Evolutionary conservation across 352 stramenopile species (phyloP).

Genomic region (Phytophthora cactorum): DNA sequence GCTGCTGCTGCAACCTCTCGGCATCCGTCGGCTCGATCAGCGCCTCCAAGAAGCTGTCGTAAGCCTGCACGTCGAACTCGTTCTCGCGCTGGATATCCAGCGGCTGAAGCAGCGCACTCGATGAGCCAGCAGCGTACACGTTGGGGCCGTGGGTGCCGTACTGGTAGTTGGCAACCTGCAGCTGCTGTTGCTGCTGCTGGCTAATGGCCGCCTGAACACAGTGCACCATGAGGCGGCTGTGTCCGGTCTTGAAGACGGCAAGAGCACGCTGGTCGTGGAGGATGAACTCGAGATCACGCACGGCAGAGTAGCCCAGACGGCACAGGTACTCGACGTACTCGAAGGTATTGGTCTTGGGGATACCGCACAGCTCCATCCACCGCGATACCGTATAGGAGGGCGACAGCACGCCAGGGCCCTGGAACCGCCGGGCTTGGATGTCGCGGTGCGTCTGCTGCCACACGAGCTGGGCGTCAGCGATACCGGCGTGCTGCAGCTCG

Average conservation of each 20-base stretch:
- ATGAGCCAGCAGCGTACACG: conserved; percentile 42
- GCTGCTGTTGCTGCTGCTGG: conserved; percentile 33
- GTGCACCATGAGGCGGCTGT: conserved; percentile 53
- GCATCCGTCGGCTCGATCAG: conserved; percentile 52
- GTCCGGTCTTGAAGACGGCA: conserved; percentile 49
- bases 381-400: conserved; percentile 57
- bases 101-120: conserved; percentile 54
- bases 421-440: conserved; percentile 50
- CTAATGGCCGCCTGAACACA: conserved; percentile 43
- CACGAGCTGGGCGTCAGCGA: conserved; percentile 59
- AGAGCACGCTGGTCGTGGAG: conserved; percentile 59
- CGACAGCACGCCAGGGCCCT: conserved; percentile 44
- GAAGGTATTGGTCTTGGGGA: conserved; percentile 50
- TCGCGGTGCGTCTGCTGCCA: conserved; percentile 52
- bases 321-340: conserved; percentile 67
- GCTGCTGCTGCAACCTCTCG: conserved; percentile 40
- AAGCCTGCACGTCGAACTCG: conserved; percentile 52
- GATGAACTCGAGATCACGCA: conserved; percentile 66
- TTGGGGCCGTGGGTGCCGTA: conserved; percentile 34
- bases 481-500: conserved; percentile 54
- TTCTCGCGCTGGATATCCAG: conserved; percentile 62
- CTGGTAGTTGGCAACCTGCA: conserved; percentile 37
- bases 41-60: conserved; percentile 66
- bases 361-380: conserved; percentile 64
- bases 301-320: conserved; percentile 61